phyloP scores from a whole-genome alignment of 306 rosid species.

The Notholithocarpus densiflorus region DNA sequence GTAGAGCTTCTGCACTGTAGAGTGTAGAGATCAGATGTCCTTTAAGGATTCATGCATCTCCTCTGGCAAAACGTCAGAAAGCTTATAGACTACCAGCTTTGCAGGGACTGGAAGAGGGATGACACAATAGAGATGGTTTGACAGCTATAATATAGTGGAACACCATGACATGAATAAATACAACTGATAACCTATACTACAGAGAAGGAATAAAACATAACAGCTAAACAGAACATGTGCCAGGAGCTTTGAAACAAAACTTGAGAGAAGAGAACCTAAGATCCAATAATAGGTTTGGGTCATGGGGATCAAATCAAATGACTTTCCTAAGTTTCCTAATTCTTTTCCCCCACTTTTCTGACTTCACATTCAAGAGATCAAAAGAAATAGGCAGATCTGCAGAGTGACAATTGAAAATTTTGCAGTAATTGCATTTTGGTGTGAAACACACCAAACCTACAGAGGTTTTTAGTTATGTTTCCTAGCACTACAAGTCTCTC shows the following conservation, averaged over 20 bases:
- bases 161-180: not conserved
- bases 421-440: too few relatives aligned
- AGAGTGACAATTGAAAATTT: too few relatives aligned
- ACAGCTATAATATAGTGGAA: not conserved
- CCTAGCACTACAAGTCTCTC: too few relatives aligned
- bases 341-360: too few relatives aligned
- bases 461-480: too few relatives aligned
- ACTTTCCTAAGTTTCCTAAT: too few relatives aligned
- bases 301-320: not conserved
- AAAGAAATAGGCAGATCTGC: too few relatives aligned
- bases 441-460: too few relatives aligned
- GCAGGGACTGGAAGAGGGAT: not conserved
- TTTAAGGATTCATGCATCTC: not conserved
- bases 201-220: not conserved
- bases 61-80: not conserved
- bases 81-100: not conserved
- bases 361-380: too few relatives aligned
- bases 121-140: not conserved
- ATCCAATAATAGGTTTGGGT: not conserved
- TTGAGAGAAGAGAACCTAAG: not conserved
- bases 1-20: not conserved
- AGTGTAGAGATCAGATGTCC: not conserved
- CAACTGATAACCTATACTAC: not conserved
- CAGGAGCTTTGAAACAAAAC: not conserved
- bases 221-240: not conserved